Conservation (phyloP, 768 basidiomycete species). For the Tulasnella sp. region DNA sequence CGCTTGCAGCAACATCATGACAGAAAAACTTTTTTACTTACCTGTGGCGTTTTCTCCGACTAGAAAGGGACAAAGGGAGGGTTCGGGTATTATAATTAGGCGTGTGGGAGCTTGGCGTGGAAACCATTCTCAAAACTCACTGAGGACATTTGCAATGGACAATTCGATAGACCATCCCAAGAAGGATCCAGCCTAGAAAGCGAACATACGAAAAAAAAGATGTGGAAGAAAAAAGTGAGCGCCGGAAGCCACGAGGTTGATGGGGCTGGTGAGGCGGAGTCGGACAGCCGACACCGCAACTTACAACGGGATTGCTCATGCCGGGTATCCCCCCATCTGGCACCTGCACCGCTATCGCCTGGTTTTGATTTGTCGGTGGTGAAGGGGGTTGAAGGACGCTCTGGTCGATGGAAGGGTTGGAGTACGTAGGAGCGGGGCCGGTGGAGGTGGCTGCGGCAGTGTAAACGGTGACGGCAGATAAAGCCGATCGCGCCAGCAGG, state of each 20-base stretch:
- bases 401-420: background rate
- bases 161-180: background rate
- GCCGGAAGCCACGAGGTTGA: too few relatives aligned
- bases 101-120: too few relatives aligned
- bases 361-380: background rate
- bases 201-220: too few relatives aligned
- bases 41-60: too few relatives aligned
- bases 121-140: too few relatives aligned
- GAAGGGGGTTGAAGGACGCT: background rate
- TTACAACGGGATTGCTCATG: slow-evolving; percentile 1
- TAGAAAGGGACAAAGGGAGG: too few relatives aligned
- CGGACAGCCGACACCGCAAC: background rate
- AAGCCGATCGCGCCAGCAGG: too few relatives aligned
- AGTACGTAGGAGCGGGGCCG: background rate
- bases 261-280: background rate
- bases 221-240: too few relatives aligned
- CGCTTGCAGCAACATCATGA: too few relatives aligned
- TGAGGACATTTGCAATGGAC: background rate
- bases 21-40: too few relatives aligned
- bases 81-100: too few relatives aligned
- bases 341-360: background rate
- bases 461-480: background rate
- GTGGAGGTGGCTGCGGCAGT: background rate
- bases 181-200: background rate
- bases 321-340: background rate